Evolutionary conservation across 257 asterid species (phyloP).

Genomic region (Fraxinus americana): DNA sequence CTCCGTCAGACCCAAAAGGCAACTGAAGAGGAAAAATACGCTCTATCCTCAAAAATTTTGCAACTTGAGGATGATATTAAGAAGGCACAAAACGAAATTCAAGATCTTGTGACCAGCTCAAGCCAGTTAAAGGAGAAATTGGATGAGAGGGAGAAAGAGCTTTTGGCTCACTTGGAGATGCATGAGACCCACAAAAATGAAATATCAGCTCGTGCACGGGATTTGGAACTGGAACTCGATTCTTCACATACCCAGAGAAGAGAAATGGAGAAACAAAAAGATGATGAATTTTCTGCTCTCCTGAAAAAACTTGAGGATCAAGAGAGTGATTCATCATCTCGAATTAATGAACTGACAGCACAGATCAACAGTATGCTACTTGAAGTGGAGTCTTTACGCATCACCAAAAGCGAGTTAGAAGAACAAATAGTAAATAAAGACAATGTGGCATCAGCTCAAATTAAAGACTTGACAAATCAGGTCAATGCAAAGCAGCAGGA

Average conservation of each 20-base stretch:
- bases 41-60: conserved; percentile 31
- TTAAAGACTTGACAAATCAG: conserved; percentile 4
- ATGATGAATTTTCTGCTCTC: conserved; percentile 27
- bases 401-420: neutral
- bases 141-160: conserved; percentile 24
- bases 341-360: neutral
- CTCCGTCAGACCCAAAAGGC: conserved; percentile 29
- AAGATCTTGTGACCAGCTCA: conserved; percentile 34
- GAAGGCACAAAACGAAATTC: conserved; percentile 31
- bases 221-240: neutral
- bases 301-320: conserved; percentile 30
- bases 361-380: conserved; percentile 2
- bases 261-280: neutral
- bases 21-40: conserved; percentile 32
- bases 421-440: neutral
- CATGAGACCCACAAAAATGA: conserved; percentile 3
- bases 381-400: neutral
- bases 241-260: neutral
- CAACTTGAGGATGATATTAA: conserved; percentile 33
- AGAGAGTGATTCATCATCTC: conserved; percentile 14
- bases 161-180: conserved; percentile 5
- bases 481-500: conserved; percentile 21
- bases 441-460: conserved; percentile 27
- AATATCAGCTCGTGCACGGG: neutral
- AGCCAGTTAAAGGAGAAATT: conserved; percentile 28